phyloP scores from a whole-genome alignment of 768 basidiomycete species.

The Pluteus cervinus region DNA sequence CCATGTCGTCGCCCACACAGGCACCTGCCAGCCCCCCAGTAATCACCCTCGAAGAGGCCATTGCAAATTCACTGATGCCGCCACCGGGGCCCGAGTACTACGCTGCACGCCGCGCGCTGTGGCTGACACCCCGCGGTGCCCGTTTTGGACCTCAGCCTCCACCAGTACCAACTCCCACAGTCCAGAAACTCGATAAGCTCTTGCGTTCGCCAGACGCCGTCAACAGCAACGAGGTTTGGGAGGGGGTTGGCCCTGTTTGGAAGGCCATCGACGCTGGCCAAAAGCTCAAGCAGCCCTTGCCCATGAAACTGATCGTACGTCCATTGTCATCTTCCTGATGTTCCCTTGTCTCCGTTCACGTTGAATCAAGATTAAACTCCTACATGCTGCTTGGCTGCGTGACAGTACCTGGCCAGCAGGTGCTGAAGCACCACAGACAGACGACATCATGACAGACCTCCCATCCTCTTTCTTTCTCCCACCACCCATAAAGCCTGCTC shows the following conservation, averaged over 20 bases:
- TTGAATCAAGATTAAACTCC: constrained; percentile 54
- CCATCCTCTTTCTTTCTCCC: constrained; percentile 8
- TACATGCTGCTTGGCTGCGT: constrained; percentile 69
- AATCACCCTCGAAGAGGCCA: constrained; percentile 32
- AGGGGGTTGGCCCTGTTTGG: constrained; percentile 56
- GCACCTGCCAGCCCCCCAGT: constrained; percentile 8
- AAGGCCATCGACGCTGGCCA: constrained; percentile 53
- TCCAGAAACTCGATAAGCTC: constrained; percentile 44
- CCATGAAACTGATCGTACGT: constrained; percentile 60
- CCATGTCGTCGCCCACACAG: constrained; percentile 6
- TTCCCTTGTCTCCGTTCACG: constrained; percentile 11
- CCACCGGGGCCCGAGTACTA: constrained; percentile 62
- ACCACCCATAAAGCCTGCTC: no score
- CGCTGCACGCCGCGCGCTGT: constrained; percentile 53
- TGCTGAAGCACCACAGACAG: constrained; percentile 53
- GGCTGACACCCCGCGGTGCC: constrained; percentile 41
- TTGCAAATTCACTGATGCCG: constrained; percentile 38
- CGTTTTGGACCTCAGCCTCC: constrained; percentile 11
- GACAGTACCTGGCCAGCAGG: constrained; percentile 75
- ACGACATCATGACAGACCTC: constrained; percentile 35
- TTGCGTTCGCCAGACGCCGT: constrained; percentile 41
- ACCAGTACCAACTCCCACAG: constrained; percentile 22
- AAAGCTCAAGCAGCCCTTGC: constrained; percentile 52
- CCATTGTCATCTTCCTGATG: constrained; percentile 3
- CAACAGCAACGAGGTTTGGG: constrained; percentile 50